Conservation (phyloP, 495 filamentous ascomycete species). For the Podospora didyma region DNA sequence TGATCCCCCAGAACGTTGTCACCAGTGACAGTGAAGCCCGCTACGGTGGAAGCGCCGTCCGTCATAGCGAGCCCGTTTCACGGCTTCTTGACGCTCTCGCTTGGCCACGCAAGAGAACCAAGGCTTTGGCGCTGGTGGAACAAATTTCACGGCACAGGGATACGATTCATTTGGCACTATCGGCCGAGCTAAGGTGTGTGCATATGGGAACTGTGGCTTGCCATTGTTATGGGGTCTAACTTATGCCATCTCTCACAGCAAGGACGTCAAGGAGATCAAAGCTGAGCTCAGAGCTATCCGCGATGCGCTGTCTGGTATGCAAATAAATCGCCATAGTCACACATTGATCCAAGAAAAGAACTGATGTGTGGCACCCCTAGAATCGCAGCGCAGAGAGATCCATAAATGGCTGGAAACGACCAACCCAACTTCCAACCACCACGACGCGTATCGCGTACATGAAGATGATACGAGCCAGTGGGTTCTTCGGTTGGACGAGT, state of each 20-base stretch:
- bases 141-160: conserved; percentile 19
- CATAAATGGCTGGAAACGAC: conserved; percentile 8
- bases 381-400: not conserved
- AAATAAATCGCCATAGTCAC: not conserved
- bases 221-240: not conserved
- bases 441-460: conserved; percentile 8
- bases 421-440: conserved; percentile 16
- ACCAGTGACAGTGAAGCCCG: not conserved
- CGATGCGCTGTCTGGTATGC: not conserved
- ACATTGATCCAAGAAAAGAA: not conserved
- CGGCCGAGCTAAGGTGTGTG: not conserved
- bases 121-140: conserved; percentile 17
- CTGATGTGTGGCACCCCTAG: not conserved
- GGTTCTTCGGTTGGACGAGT: conserved; percentile 15
- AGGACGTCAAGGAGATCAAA: not conserved
- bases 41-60: not conserved
- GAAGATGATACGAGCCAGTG: conserved; percentile 19
- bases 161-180: conserved; percentile 5
- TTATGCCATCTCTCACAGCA: not conserved
- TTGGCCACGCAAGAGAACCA: conserved; percentile 24
- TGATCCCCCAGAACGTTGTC: not conserved
- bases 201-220: not conserved
- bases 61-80: not conserved
- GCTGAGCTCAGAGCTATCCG: not conserved
- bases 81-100: conserved; percentile 3